A percentile compares a stretch with the other conserved stretches of the same genome.
These are phyloP conservation scores for Aegilops tauschii DNA, from an alignment of 176 grass and related monocot species.

Conservation along the genomic window DNA sequence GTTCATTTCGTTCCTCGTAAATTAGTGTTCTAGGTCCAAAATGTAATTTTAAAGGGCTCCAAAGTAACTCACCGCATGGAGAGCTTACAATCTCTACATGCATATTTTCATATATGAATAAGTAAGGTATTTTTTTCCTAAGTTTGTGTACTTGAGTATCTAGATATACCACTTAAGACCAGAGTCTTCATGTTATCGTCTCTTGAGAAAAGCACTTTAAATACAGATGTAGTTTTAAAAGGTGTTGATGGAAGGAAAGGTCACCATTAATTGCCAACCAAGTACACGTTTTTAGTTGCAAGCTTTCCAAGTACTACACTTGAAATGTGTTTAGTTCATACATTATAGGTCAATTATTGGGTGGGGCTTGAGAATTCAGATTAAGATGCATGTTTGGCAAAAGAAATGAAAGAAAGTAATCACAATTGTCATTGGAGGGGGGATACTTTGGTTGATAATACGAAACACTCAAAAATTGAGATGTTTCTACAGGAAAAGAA, in stretches of 20 bases:
- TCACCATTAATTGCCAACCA: background rate
- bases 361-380: background rate
- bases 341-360: background rate
- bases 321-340: background rate
- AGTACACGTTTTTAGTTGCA: no score
- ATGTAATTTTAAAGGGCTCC: background rate
- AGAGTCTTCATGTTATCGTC: background rate
- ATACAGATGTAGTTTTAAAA: background rate
- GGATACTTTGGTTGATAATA: background rate
- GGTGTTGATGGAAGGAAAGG: no score
- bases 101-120: background rate
- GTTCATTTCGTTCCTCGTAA: background rate
- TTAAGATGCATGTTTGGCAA: background rate
- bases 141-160: background rate
- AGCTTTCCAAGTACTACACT: background rate
- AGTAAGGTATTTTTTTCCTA: background rate
- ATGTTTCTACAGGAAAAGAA: background rate
- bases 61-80: background rate
- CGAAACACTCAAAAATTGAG: background rate
- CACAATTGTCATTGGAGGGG: background rate
- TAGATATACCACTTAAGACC: background rate
- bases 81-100: background rate
- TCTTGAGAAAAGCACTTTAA: background rate
- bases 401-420: background rate
- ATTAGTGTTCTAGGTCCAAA: background rate